Percentiles rank a stretch among this genome's conserved stretches.
phyloP scores from a whole-genome alignment of 2,329 filamentous ascomycete genomes.

The Aschersonia sp. region DNA sequence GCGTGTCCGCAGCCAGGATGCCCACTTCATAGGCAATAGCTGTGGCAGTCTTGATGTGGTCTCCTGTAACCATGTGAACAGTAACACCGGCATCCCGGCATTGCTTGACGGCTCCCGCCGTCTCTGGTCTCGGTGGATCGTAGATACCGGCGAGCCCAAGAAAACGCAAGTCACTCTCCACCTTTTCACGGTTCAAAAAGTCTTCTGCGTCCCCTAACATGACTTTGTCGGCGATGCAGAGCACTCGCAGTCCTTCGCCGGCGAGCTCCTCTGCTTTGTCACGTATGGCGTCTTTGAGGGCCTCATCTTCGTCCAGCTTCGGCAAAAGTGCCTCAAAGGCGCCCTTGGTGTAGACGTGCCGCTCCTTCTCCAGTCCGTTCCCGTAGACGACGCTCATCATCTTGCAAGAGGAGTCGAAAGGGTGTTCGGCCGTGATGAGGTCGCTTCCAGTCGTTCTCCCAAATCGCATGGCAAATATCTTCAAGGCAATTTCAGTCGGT shows the following conservation, averaged over 20 bases:
- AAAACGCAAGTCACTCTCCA: slow-evolving; percentile 45
- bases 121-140: slow-evolving; percentile 57
- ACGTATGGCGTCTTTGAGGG: slow-evolving; percentile 29
- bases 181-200: slow-evolving; percentile 31
- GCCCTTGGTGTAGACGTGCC: slow-evolving; percentile 40
- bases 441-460: slow-evolving; percentile 30
- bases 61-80: slow-evolving; percentile 57
- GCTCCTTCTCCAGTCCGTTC: slow-evolving; percentile 16
- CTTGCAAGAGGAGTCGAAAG: slow-evolving; percentile 62
- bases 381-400: slow-evolving; percentile 59
- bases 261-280: slow-evolving; percentile 41
- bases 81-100: slow-evolving; percentile 48
- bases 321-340: slow-evolving; percentile 43
- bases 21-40: slow-evolving; percentile 53
- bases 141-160: slow-evolving; percentile 60
- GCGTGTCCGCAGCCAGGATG: slow-evolving; percentile 30
- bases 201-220: slow-evolving; percentile 21
- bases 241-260: slow-evolving; percentile 50
- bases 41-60: slow-evolving; percentile 53
- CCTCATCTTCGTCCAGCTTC: slow-evolving; percentile 31
- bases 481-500: slow-evolving; percentile 60
- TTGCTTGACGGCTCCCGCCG: slow-evolving; percentile 41
- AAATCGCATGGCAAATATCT: slow-evolving; percentile 60
- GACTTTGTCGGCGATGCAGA: slow-evolving; percentile 45
- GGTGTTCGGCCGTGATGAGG: slow-evolving; percentile 47